Conservation (phyloP, 2,329 filamentous ascomycete genomes). For the Exophiala alcalophila region DNA sequence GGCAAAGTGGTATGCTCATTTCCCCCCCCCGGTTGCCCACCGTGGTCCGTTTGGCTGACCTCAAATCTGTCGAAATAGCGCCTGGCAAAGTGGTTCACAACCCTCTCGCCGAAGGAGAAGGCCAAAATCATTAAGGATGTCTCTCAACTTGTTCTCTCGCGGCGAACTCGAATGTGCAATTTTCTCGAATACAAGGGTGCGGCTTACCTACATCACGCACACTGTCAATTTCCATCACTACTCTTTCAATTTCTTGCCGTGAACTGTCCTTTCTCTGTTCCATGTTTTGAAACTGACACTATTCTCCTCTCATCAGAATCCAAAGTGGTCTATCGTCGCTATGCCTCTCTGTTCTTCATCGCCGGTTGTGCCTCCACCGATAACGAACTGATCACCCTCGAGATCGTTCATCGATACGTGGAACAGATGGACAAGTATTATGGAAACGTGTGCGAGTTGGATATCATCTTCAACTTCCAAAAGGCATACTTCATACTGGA, state of each 20-base stretch:
- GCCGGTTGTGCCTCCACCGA: slow-evolving; percentile 95
- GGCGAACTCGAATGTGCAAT: slow-evolving; percentile 98
- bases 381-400: slow-evolving; percentile 96
- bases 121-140: slow-evolving; percentile 99
- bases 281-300: slow-evolving; percentile 11
- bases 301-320: slow-evolving; percentile 62
- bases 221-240: slow-evolving; percentile 10
- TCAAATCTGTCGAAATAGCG: slow-evolving; percentile 59
- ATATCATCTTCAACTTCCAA: slow-evolving; percentile 99
- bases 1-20: slow-evolving; percentile 86
- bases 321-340: slow-evolving; percentile 97
- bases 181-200: slow-evolving; percentile 98
- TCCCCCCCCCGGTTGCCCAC: slow-evolving; percentile 39
- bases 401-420: slow-evolving; percentile 98
- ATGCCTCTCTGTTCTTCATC: slow-evolving; percentile 99
- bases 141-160: slow-evolving; percentile 90
- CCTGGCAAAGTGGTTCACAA: slow-evolving; percentile 99
- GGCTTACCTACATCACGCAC: slow-evolving; percentile 3
- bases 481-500: slow-evolving; percentile 99
- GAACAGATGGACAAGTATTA: slow-evolving; percentile 99
- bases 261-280: slow-evolving; percentile 2
- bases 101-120: slow-evolving; percentile 94
- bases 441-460: slow-evolving; percentile 97
- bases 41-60: slow-evolving; percentile 31
- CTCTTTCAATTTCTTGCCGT: background rate